phyloP scores from a whole-genome alignment of 129 eudicot genomes.

The Arctium minus region DNA sequence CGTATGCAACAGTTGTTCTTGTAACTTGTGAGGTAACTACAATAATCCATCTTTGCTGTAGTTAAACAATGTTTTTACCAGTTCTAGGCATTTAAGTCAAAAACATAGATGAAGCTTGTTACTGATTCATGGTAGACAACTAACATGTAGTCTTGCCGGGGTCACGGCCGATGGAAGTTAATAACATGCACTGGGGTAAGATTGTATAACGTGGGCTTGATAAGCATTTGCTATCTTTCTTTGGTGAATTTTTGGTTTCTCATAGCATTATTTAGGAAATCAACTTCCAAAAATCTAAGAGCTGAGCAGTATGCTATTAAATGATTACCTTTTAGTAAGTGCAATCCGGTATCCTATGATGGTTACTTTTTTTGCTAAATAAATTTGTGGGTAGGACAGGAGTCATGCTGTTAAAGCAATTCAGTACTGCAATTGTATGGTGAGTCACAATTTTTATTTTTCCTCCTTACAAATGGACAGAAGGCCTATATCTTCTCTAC shows the following conservation, averaged over 20 bases:
- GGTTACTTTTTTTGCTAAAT: background rate
- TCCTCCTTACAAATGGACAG: background rate
- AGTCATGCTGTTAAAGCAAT: background rate
- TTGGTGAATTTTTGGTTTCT: background rate
- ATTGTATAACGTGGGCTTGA: background rate
- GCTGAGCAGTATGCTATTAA: background rate
- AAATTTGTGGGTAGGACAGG: background rate
- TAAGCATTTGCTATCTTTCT: background rate
- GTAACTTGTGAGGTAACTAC: conserved; percentile 88
- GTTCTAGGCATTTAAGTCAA: background rate
- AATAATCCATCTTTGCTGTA: conserved; percentile 2
- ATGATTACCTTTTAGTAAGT: background rate
- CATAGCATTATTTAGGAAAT: background rate
- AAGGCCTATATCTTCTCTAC: background rate
- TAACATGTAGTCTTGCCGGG: background rate
- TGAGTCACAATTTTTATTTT: background rate
- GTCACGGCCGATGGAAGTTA: background rate
- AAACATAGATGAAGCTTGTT: background rate
- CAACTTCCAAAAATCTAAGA: background rate
- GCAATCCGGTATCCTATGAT: background rate
- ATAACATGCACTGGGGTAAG: background rate
- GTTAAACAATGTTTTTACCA: background rate
- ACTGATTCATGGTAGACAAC: background rate
- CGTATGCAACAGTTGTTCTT: conserved; percentile 90
- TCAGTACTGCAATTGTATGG: background rate